Evolutionary conservation across 192 early-diverging fungal species (phyloP).

Genomic region (Coemansia sp.): DNA sequence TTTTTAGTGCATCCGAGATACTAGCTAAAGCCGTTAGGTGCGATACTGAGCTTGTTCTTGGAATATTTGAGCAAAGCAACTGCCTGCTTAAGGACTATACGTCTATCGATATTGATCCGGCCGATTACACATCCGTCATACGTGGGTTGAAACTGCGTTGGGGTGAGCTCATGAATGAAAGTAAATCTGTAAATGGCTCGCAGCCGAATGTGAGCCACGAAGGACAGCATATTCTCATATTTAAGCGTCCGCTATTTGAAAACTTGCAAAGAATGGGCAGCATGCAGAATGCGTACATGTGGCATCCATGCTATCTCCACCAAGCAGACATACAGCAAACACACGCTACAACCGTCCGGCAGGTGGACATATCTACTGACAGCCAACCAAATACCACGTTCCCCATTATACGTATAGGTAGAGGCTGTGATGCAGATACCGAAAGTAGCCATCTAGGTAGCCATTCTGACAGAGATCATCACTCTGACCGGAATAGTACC

Average conservation of each 20-base stretch:
- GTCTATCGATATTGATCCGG: neutral
- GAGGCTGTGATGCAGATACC: neutral
- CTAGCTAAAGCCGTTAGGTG: neutral
- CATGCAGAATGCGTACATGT: constrained; percentile 24
- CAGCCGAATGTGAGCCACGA: neutral
- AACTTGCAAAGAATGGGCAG: neutral
- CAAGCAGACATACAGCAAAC: neutral
- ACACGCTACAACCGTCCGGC: neutral
- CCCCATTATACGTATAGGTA: neutral
- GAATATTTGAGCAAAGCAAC: constrained; percentile 10
- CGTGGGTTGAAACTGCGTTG: constrained; percentile 7
- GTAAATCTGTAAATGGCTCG: neutral
- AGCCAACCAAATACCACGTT: neutral
- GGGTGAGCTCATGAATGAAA: constrained; percentile 6
- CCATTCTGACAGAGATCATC: neutral
- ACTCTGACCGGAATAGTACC: neutral
- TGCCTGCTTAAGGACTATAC: neutral
- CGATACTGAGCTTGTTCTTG: constrained; percentile 13
- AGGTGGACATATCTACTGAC: neutral
- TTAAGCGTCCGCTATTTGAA: constrained; percentile 11
- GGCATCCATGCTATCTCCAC: constrained; percentile 28
- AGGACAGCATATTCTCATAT: neutral
- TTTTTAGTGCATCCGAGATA: constrained; percentile 22
- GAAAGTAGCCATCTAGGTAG: neutral
- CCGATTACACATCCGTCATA: constrained; percentile 11